Percentiles rank a stretch among this genome's conserved stretches.
Evolutionary conservation across 2,329 filamentous ascomycete species (phyloP).

Genomic region (Torrubiella hemipterigena): DNA sequence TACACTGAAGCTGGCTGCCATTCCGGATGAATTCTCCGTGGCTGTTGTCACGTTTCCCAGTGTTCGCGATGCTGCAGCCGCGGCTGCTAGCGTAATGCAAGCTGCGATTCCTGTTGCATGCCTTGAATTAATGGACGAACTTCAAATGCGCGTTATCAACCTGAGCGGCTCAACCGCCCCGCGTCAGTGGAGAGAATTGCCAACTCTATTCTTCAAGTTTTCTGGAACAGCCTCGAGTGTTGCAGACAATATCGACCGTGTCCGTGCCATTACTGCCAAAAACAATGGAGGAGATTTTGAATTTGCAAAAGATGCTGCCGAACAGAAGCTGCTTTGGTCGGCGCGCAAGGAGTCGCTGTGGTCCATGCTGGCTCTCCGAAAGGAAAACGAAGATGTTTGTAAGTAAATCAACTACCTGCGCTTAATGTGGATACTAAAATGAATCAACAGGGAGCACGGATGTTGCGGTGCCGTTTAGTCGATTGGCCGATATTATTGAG

Average conservation of each 20-base stretch:
- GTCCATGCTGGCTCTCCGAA: slow-evolving; percentile 64
- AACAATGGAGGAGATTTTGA: slow-evolving; percentile 60
- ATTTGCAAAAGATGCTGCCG: slow-evolving; percentile 59
- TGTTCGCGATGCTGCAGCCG: slow-evolving; percentile 63
- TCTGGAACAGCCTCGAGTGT: slow-evolving; percentile 70
- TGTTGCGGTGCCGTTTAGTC: slow-evolving; percentile 69
- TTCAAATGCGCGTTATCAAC: slow-evolving; percentile 78
- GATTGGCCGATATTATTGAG: slow-evolving; percentile 64
- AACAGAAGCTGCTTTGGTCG: slow-evolving; percentile 68
- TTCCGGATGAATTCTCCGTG: slow-evolving; percentile 65
- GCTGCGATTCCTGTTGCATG: slow-evolving; percentile 61
- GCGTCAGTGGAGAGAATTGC: slow-evolving; percentile 59
- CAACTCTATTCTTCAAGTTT: slow-evolving; percentile 79
- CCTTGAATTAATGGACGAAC: slow-evolving; percentile 82
- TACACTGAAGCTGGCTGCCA: slow-evolving; percentile 65
- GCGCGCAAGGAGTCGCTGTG: slow-evolving; percentile 76
- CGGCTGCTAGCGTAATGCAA: slow-evolving; percentile 65
- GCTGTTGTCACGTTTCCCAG: slow-evolving; percentile 70
- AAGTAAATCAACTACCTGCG: slow-evolving; percentile 24
- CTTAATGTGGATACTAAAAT: slow-evolving; percentile 1
- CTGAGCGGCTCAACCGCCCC: slow-evolving; percentile 57
- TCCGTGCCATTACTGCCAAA: slow-evolving; percentile 52
- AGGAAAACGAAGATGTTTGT: slow-evolving; percentile 58
- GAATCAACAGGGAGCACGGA: slow-evolving; percentile 58
- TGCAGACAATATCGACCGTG: slow-evolving; percentile 60